phyloP scores from a whole-genome alignment of 768 basidiomycete genomes.

The Xerocomellus intermedius region DNA sequence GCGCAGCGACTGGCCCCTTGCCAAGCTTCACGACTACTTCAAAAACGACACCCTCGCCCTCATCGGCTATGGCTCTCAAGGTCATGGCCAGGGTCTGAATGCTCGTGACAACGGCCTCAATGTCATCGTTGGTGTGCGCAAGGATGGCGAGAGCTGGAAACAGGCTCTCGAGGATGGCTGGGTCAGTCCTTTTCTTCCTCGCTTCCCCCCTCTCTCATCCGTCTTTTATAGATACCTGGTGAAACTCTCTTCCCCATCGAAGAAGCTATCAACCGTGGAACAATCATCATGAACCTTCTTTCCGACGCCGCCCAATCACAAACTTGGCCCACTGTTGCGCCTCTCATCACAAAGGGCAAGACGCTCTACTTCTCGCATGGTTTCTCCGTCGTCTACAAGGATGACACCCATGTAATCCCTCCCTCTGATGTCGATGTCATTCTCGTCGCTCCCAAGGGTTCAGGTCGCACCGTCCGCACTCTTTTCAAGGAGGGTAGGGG shows the following conservation, averaged over 20 bases:
- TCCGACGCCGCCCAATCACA: slow-evolving; percentile 99
- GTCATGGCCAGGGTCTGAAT: slow-evolving; percentile 97
- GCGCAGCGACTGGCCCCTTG: slow-evolving; percentile 95
- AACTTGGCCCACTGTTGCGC: slow-evolving; percentile 87
- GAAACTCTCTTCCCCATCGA: slow-evolving; percentile 98
- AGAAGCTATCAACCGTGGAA: slow-evolving; percentile 92
- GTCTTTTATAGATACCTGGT: slow-evolving; percentile 69
- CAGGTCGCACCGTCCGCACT: slow-evolving; percentile 97
- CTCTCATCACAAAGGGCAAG: slow-evolving; percentile 99
- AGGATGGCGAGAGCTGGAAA: slow-evolving; percentile 95
- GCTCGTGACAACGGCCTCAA: slow-evolving; percentile 99
- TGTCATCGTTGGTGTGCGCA: slow-evolving; percentile 97
- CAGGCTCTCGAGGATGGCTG: slow-evolving; percentile 96
- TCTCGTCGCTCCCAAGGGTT: slow-evolving; percentile 98
- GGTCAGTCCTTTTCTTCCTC: slow-evolving; percentile 46
- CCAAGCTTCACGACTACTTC: slow-evolving; percentile 99
- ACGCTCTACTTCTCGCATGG: slow-evolving; percentile 99
- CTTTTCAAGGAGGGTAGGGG: slow-evolving; percentile 99
- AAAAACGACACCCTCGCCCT: slow-evolving; percentile 99
- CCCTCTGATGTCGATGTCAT: slow-evolving; percentile 97
- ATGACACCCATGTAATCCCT: slow-evolving; percentile 92
- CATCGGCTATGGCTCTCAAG: slow-evolving; percentile 98
- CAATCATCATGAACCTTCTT: slow-evolving; percentile 99
- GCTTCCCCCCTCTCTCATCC: not conserved
- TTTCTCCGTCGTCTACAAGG: slow-evolving; percentile 98